Conservation (phyloP, 2,329 filamentous ascomycete genomes). For the Venturia pyrina region DNA sequence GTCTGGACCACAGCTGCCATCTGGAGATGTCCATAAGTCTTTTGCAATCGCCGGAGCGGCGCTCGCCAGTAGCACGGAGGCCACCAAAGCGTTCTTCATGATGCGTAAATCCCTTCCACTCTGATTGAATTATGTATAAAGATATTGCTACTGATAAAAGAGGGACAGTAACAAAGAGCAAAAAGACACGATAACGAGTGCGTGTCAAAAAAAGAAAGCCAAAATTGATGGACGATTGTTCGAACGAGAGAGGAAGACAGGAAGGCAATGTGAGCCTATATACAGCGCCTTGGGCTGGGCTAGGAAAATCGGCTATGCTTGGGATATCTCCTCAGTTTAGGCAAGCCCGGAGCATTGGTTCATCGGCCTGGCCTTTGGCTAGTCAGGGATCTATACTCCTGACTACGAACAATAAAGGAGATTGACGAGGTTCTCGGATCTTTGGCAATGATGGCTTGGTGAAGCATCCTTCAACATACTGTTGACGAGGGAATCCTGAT, state of each 20-base stretch:
- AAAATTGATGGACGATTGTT: neutral
- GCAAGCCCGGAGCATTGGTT: neutral
- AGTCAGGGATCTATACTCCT: conserved; percentile 5
- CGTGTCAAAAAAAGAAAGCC: neutral
- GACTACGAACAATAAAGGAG: neutral
- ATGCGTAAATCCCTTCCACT: neutral
- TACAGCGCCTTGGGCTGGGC: neutral
- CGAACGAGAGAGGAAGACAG: neutral
- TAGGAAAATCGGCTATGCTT: conserved; percentile 1
- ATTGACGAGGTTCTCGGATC: neutral
- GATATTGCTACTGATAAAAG: neutral
- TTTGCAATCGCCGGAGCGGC: neutral
- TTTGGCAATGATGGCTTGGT: neutral
- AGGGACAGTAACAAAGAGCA: neutral
- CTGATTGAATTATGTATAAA: too few relatives aligned
- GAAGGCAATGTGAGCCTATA: neutral
- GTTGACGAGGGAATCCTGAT: neutral
- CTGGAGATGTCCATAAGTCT: neutral
- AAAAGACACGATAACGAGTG: conserved; percentile 10
- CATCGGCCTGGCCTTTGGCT: neutral
- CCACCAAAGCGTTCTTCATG: conserved; percentile 2
- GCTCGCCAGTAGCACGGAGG: conserved; percentile 4
- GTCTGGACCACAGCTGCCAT: conserved; percentile 4
- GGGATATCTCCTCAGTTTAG: neutral
- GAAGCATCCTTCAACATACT: neutral